phyloP scores from a whole-genome alignment of 2,329 filamentous ascomycete species.

The Immersiporthe knoxdaviesiana region DNA sequence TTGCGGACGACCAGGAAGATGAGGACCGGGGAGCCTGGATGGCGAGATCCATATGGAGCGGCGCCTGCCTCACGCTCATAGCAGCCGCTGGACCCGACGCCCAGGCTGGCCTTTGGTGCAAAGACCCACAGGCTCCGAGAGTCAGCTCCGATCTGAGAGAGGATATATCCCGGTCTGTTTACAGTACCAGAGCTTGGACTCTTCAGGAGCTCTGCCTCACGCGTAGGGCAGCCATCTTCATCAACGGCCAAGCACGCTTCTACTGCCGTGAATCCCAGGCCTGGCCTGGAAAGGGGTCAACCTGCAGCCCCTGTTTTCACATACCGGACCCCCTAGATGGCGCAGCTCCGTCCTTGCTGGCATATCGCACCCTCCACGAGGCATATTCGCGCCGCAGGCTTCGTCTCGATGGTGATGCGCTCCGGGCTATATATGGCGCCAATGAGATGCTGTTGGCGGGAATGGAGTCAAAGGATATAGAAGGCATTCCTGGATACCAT shows the following conservation, averaged over 20 bases:
- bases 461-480: neutral
- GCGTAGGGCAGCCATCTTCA: neutral
- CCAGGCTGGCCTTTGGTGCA: neutral
- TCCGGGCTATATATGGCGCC: conserved; percentile 4
- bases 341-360: neutral
- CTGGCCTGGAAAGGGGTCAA: too few relatives aligned
- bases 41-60: neutral
- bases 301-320: too few relatives aligned
- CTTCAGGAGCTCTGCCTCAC: neutral
- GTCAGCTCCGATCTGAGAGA: too few relatives aligned
- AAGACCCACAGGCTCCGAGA: neutral
- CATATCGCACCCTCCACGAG: neutral
- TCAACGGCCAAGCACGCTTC: neutral
- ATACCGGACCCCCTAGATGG: neutral
- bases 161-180: neutral
- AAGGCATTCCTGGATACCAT: too few relatives aligned
- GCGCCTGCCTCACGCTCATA: conserved; percentile 1
- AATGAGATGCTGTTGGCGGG: neutral
- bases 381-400: neutral
- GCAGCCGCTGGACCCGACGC: conserved; percentile 9
- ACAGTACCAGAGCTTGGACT: conserved; percentile 9
- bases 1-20: conserved; percentile 10
- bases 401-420: neutral
- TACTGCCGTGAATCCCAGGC: neutral
- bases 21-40: neutral